Evolutionary conservation across 257 asterid species (phyloP).

Genomic region (Forsythia viridissima): DNA sequence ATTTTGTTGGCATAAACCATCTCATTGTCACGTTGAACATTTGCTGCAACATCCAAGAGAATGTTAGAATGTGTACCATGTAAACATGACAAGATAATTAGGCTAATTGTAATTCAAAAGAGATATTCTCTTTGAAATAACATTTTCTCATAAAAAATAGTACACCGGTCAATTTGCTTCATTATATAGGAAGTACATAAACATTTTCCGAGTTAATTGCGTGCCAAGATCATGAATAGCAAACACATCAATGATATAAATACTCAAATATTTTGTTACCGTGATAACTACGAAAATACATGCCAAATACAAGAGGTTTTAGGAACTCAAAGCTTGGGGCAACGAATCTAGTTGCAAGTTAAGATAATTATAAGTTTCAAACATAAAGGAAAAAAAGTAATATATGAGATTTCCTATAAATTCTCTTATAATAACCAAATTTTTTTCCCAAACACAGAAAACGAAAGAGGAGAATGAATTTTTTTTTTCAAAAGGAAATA

Average conservation of each 20-base stretch:
- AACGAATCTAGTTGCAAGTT: too few relatives aligned
- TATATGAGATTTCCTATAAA: not conserved
- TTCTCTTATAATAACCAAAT: not conserved
- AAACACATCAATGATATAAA: not conserved
- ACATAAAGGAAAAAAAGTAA: not conserved
- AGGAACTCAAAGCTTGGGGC: not conserved
- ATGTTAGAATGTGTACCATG: not conserved
- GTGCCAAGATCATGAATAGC: not conserved
- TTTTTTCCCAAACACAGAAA: not conserved
- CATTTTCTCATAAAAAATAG: too few relatives aligned
- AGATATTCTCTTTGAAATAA: too few relatives aligned
- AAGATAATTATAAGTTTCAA: not conserved
- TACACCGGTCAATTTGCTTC: too few relatives aligned
- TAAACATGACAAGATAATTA: too few relatives aligned
- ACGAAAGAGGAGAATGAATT: not conserved
- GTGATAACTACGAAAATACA: not conserved
- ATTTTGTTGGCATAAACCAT: slow-evolving; percentile 38
- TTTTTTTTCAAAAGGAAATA: too few relatives aligned
- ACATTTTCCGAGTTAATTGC: too few relatives aligned
- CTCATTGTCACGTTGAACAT: slow-evolving; percentile 40
- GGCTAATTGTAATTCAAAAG: too few relatives aligned
- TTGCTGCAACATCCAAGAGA: slow-evolving; percentile 50
- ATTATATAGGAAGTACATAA: too few relatives aligned
- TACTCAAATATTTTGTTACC: not conserved
- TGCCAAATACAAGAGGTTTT: not conserved